These are phyloP conservation scores for Curvularia verruculosa DNA, from an alignment of 2,329 filamentous ascomycete species.

Conservation along the genomic window DNA sequence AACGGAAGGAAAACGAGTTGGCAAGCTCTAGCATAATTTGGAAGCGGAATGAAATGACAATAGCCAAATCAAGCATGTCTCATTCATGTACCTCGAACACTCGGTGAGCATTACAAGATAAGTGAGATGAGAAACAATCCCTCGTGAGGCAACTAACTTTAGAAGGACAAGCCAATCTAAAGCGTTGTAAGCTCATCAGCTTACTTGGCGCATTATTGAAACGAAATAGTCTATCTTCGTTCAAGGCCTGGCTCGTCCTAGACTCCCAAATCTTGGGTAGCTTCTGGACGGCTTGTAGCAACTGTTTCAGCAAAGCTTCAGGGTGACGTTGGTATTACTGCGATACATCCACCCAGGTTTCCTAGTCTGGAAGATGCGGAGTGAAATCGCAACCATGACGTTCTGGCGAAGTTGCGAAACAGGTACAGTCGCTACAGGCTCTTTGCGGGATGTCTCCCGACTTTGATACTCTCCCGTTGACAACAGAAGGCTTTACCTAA, in stretches of 20 bases:
- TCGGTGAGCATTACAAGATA: constrained; percentile 10
- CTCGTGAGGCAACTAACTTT: constrained; percentile 16
- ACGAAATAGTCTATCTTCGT: neutral
- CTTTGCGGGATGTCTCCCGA: neutral
- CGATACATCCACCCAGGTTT: neutral
- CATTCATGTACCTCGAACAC: neutral
- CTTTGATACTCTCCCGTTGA: neutral
- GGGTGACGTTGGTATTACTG: neutral
- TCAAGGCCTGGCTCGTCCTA: neutral
- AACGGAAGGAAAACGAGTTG: constrained; percentile 45
- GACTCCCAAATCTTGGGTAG: constrained; percentile 10
- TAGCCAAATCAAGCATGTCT: neutral
- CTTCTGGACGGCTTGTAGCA: neutral
- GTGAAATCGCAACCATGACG: neutral
- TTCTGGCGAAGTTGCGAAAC: neutral
- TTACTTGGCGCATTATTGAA: neutral
- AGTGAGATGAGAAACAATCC: constrained; percentile 11
- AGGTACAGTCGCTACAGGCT: neutral
- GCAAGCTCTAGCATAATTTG: constrained; percentile 52
- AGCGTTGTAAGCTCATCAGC: neutral
- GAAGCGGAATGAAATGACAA: constrained; percentile 37
- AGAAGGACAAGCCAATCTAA: constrained; percentile 5
- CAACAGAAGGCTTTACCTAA: neutral
- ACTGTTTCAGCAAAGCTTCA: neutral
- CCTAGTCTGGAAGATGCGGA: neutral